Evolutionary conservation across 1,284 basidiomycete species (phyloP), one percentile per base, ranked within the genome.

Genomic region (Peniophora sp.): DNA sequence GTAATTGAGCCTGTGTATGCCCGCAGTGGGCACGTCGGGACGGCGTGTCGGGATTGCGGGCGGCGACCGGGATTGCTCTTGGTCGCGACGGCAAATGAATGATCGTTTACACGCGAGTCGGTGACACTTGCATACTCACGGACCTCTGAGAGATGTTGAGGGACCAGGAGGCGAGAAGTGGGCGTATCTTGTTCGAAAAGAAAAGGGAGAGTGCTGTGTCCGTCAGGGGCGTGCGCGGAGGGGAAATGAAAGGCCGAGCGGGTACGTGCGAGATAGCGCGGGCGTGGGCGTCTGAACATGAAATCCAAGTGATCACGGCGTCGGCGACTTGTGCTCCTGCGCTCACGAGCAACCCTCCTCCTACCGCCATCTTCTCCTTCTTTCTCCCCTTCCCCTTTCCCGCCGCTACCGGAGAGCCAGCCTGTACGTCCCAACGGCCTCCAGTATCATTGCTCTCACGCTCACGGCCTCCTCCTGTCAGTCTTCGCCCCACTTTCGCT

Each of bases 301-400:
- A 41, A n/a, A 41, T n/a, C 37, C 18, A 17, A 20, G 8, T 41
- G n/a, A 41, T 20, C 37, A 17, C 18, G 37, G 27, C 5, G 37
- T 41, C 43, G 20, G 17, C 43, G 43, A 9, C 43, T 45, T 45
- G n/a, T 20, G 18, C 43, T 45, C 43, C 23, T 45, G 43, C 43
- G 12, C 41, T 43, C 12, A 10, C 17, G 41, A 43, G 10, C 20
- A n/a, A n/a, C 18, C 23, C 14, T 45, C 39, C 18, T 50, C 36
- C 20, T 35, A 34, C 43, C 45, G 41, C 45, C 24, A 44, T 44
- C 39, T 52, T 51, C 51, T 57, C 47, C 32, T 55, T 51, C 51
- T 47, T 54, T 47, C 48, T 49, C 49, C 42, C 53, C 49, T 47
- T 43, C 34, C 32, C 20, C 37, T 22, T 48, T 35, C 42, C 17